Percentiles rank a stretch among this genome's conserved stretches.
Evolutionary conservation across 768 basidiomycete genomes (phyloP).

Genomic region (Rhodotorula diobovata): DNA sequence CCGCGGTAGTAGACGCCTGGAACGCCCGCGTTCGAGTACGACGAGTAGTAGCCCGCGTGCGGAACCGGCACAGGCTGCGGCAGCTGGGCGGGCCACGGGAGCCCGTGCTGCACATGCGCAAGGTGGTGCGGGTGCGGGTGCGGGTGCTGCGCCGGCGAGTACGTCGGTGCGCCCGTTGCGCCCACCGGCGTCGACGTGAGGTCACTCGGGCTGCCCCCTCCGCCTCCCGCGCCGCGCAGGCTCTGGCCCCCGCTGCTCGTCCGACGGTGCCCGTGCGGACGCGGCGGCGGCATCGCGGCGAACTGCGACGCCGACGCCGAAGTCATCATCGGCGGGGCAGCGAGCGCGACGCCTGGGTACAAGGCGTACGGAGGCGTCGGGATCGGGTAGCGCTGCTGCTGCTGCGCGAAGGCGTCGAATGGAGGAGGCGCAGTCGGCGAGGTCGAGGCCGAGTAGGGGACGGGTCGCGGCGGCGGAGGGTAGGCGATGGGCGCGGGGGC

Average conservation of each 20-base stretch:
- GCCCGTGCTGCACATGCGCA: too few relatives aligned
- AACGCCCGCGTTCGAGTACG: conserved; percentile 21
- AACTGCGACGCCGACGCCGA: not conserved
- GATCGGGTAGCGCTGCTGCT: not conserved
- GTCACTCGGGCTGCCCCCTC: not conserved
- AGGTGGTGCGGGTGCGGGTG: not conserved
- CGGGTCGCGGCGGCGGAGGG: not conserved
- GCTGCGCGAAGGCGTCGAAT: not conserved
- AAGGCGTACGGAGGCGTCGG: not conserved
- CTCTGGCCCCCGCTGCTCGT: not conserved
- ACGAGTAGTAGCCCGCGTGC: not conserved
- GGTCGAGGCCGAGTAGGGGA: not conserved
- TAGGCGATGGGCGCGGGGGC: not conserved
- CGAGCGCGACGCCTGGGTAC: not conserved
- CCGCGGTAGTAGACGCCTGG: conserved; percentile 25
- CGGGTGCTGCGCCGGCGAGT: not conserved
- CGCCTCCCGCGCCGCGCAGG: not conserved
- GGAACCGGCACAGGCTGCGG: too few relatives aligned
- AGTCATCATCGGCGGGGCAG: not conserved
- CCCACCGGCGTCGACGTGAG: not conserved
- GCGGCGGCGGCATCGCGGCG: too few relatives aligned
- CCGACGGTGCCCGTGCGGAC: not conserved
- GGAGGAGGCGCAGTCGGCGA: not conserved
- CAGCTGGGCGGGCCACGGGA: too few relatives aligned
- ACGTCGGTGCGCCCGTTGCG: not conserved